Conservation (phyloP, 2,329 filamentous ascomycete species). For the Thielaviopsis populi region DNA sequence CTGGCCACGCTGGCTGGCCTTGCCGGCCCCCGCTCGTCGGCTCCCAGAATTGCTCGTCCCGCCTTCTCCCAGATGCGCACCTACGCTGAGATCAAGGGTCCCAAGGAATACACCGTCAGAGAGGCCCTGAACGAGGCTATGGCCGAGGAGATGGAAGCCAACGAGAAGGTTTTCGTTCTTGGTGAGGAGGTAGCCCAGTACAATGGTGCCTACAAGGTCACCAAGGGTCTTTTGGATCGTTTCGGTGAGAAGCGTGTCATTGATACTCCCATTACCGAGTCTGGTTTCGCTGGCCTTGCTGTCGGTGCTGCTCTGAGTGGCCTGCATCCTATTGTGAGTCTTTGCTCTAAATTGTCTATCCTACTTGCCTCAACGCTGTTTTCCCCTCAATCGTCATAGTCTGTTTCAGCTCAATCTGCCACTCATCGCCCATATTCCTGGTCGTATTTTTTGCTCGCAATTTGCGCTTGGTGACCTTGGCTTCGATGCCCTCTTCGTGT, state of each 20-base stretch:
- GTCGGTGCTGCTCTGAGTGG: slow-evolving; percentile 91
- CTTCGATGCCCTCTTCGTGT: not conserved
- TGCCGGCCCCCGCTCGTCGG: slow-evolving; percentile 10
- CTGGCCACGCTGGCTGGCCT: slow-evolving; percentile 15
- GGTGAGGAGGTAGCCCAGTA: slow-evolving; percentile 99
- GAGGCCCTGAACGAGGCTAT: slow-evolving; percentile 97
- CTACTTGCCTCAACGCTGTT: not conserved
- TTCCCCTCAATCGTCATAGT: not conserved
- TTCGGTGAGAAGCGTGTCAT: slow-evolving; percentile 97
- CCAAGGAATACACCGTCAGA: slow-evolving; percentile 91
- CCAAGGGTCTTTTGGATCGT: slow-evolving; percentile 89
- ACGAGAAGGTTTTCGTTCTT: slow-evolving; percentile 88
- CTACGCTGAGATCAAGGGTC: slow-evolving; percentile 43
- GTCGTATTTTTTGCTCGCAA: too few relatives aligned
- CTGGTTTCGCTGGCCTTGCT: slow-evolving; percentile 83
- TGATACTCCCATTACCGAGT: slow-evolving; percentile 96
- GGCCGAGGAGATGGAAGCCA: slow-evolving; percentile 87
- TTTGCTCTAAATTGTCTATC: not conserved
- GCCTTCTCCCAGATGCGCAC: slow-evolving; percentile 32
- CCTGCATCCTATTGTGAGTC: slow-evolving; percentile 77
- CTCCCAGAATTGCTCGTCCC: slow-evolving; percentile 14
- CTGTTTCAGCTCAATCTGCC: not conserved
- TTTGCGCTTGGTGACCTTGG: not conserved
- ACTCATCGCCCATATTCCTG: too few relatives aligned
- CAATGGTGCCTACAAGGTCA: slow-evolving; percentile 99